A percentile compares a stretch with the other conserved stretches of the same genome.
These are phyloP conservation scores for Lumnitzera racemosa DNA, from an alignment of 345 rosid genomes.

Conservation along the genomic window DNA sequence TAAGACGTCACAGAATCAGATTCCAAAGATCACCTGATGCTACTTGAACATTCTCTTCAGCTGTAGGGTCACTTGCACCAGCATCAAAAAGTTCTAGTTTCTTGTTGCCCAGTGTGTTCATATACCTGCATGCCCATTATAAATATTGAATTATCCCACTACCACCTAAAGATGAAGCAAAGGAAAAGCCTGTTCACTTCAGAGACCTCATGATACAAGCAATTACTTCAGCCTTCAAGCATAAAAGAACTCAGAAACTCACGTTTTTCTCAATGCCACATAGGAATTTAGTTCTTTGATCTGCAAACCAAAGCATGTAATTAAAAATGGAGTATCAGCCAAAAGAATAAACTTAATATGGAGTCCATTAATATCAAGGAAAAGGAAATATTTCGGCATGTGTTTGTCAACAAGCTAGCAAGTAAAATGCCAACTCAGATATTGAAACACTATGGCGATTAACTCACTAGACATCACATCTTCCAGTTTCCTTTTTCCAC, in stretches of 20 bases:
- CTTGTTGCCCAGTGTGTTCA: conserved; percentile 87
- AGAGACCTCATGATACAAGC: background rate
- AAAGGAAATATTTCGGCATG: too few species aligned
- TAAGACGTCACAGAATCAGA: background rate
- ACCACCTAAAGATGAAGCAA: background rate
- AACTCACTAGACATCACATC: too few species aligned
- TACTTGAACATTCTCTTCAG: conserved; percentile 80
- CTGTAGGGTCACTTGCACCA: conserved; percentile 80
- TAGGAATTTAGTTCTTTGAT: conserved; percentile 94
- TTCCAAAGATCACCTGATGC: conserved; percentile 57
- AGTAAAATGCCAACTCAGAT: too few species aligned
- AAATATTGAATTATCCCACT: background rate
- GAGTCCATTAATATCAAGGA: too few species aligned
- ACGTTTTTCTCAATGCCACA: conserved; percentile 92
- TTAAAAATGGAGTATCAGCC: background rate
- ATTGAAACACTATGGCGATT: too few species aligned
- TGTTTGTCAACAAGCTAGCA: too few species aligned
- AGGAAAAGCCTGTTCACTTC: background rate
- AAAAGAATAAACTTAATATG: background rate
- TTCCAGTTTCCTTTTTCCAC: too few species aligned
- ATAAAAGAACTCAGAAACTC: conserved; percentile 19
- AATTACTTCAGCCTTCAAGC: background rate
- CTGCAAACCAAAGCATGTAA: conserved; percentile 31
- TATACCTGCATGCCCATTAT: conserved; percentile 44
- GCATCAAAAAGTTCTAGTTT: conserved; percentile 87